phyloP scores from a whole-genome alignment of 2,329 filamentous ascomycete genomes.

The Sclerotinia sclerotiorum region DNA sequence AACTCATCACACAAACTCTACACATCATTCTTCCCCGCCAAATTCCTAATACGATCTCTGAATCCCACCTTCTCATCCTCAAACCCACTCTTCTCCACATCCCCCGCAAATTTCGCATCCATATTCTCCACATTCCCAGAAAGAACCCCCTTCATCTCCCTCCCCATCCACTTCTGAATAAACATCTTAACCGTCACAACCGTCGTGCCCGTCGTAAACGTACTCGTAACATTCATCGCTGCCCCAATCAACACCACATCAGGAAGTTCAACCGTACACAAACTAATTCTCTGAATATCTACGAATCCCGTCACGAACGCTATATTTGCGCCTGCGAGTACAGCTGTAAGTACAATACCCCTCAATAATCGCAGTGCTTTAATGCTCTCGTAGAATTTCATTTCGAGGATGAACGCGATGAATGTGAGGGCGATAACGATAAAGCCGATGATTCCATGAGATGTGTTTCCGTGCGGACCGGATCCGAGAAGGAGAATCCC shows the following conservation, averaged over 20 bases:
- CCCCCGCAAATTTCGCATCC: not conserved
- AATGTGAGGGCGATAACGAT: not conserved
- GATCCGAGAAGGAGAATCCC: slow-evolving; percentile 11
- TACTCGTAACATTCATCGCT: not conserved
- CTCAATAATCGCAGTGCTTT: not conserved
- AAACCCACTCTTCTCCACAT: not conserved
- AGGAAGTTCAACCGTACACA: slow-evolving; percentile 17
- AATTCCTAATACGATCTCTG: not conserved
- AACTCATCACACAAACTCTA: not conserved
- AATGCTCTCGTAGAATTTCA: not conserved
- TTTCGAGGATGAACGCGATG: not conserved
- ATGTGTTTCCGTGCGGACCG: not conserved
- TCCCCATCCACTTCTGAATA: not conserved
- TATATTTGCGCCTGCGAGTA: not conserved
- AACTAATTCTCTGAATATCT: slow-evolving; percentile 17
- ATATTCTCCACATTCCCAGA: not conserved
- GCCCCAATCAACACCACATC: slow-evolving; percentile 13
- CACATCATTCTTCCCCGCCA: slow-evolving; percentile 2
- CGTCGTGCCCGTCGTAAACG: not conserved
- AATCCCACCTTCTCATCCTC: slow-evolving; percentile 1
- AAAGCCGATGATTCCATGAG: not conserved
- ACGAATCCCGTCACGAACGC: slow-evolving; percentile 9
- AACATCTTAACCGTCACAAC: slow-evolving; percentile 1
- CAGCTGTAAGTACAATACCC: not conserved
- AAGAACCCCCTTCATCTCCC: not conserved